phyloP scores from a whole-genome alignment of 73 alveolate genomes.

The Tetrahymena borealis region DNA sequence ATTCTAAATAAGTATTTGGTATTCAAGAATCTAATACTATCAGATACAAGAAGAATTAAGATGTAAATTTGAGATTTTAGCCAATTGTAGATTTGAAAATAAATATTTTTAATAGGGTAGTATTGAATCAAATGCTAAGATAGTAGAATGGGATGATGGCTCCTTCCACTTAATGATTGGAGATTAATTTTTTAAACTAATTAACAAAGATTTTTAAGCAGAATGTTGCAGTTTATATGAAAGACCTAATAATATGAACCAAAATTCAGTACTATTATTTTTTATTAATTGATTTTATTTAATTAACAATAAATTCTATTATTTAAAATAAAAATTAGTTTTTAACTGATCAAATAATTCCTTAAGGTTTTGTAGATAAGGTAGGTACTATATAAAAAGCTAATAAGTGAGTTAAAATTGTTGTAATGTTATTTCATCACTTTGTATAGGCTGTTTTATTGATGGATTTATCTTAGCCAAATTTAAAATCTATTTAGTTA shows the following conservation, averaged over 20 bases:
- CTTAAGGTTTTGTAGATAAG: background rate
- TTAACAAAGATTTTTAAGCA: background rate
- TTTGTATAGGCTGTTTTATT: too few species aligned
- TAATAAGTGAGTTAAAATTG: background rate
- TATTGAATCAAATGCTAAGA: background rate
- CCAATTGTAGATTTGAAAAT: background rate
- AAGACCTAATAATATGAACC: background rate
- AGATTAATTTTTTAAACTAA: background rate
- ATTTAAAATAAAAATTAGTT: background rate
- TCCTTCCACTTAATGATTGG: background rate
- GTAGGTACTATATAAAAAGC: background rate
- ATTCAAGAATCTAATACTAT: background rate
- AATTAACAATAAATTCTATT: background rate
- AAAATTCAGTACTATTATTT: background rate
- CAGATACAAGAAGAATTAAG: background rate
- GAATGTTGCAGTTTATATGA: background rate
- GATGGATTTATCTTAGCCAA: too few species aligned
- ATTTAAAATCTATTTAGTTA: too few species aligned
- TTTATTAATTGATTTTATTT: too few species aligned
- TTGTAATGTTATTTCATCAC: too few species aligned
- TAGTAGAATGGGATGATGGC: background rate
- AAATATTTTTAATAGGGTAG: background rate
- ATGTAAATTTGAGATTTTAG: background rate
- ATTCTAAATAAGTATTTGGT: background rate
- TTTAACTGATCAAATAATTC: background rate